Base-by-base conservation (phyloP, 73 alveolate genomes). In the Paramecium bursaria region DNA sequence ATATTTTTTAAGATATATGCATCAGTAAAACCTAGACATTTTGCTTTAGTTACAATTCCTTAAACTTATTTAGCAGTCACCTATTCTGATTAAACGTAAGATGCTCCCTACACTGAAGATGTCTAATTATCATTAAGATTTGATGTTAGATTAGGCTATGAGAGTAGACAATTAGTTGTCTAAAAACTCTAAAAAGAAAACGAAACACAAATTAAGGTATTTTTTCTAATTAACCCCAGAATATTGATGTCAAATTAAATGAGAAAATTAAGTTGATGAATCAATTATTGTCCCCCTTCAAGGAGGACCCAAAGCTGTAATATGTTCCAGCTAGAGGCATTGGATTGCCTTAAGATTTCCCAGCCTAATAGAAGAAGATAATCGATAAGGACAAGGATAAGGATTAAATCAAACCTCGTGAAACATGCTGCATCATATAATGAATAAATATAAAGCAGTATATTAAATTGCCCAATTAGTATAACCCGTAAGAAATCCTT, bases 1-100 rank as follows among this genome's bases (percentile, higher is more conserved):
- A 39, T 7, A 39, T 39, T 7, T 7, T 39, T 7, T 39, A 7
- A 39, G 49, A 39, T 39, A 7, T 39, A 39, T 11, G 11, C 33
- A 33, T 67, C 19, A 67, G 44, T 67, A 11, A 67, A 47, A 15
- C 82, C 82, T 21, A 67, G 82, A 35, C 82, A 67, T 67, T 67
- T 67, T 67, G 82, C 82, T 1, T 47, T 67, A 7, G 50, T 47
- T 3, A 67, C 82, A 2, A 67, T 67, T n/a, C 82, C 82, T 15
- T 67, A 67, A 67, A 39, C 60, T 10, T 67, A 67, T 44, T 42
- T 67, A 25, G 27, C 21, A 2, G 55, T 67, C 6, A 33, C 49
- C 21, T 67, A 67, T 47, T 67, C 33, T 19, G 82, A 67, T 39
- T 39, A 67, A 42, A 33, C 50, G 7, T 67, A 39, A 47, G 82